Evolutionary conservation across 306 rosid genomes (phyloP).

Genomic region (Vigna radiata): DNA sequence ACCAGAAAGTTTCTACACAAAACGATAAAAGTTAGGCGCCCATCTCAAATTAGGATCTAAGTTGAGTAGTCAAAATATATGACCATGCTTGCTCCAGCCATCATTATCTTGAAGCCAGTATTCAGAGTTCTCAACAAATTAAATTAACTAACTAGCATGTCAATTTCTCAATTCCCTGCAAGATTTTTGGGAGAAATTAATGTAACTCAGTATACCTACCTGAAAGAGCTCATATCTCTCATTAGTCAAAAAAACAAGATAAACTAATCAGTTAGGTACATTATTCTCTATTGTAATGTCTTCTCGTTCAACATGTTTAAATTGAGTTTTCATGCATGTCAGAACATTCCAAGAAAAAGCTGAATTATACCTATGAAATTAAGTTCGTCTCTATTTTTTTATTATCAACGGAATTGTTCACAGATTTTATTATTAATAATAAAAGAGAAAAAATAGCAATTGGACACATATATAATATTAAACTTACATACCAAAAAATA

Average conservation of each 20-base stretch:
- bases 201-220: slow-evolving; percentile 4
- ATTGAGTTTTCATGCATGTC: background rate
- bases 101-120: slow-evolving; percentile 23
- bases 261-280: background rate
- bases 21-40: slow-evolving; percentile 44
- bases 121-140: background rate
- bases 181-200: slow-evolving; percentile 1
- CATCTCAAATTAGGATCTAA: slow-evolving; percentile 2
- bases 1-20: slow-evolving; percentile 29
- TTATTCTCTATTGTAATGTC: slow-evolving; percentile 5
- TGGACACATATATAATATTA: no score
- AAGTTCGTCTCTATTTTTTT: no score
- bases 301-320: background rate
- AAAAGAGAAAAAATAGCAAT: no score
- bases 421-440: no score
- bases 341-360: background rate
- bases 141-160: slow-evolving; percentile 10
- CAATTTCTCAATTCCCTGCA: slow-evolving; percentile 26
- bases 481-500: no score
- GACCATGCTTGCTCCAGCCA: background rate
- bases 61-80: slow-evolving; percentile 31
- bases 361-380: background rate
- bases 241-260: background rate
- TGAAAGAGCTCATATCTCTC: background rate
- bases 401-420: no score